Evolutionary conservation across 768 basidiomycete genomes (phyloP), one percentile per base, ranked within the genome.

Genomic region (Kwoniella botswanensis): DNA sequence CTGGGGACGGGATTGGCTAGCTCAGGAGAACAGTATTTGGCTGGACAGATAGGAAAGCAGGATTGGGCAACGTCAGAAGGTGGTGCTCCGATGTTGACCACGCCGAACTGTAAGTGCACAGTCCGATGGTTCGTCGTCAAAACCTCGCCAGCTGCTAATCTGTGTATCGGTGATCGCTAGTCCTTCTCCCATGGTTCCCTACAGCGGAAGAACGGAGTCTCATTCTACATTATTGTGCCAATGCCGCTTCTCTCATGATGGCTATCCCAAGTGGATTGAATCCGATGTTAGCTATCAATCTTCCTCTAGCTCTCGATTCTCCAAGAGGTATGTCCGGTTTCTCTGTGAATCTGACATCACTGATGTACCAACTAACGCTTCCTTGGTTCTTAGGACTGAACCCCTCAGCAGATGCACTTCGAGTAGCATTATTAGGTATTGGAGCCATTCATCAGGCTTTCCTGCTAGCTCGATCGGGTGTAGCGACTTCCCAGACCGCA

Each of bases 221-320:
- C 2, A 83, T 83, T 57, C 67, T 83, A 17, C 82, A 83, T 66
- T 83, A 81, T 82, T 86, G 84, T 78, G 84, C 86, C 82, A 86
- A 84, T 79, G 84, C 85, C 55, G 84, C 86, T 69, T 85, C 85
- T 75, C 82, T 86, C 67, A 85, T 86, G 81, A 86, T 88, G 86
- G 84, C 84, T 74, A 78, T 85, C 59, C 85, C 85, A 58, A 71
- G 73, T 44, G 76, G 84, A 79, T 82, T 87, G 79, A 87, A 86
- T 76, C 83, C 84, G 24, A 80, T 87, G 77, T 76, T 86, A 60
- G 82, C 83, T 67, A 84, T 85, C 74, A 85, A 86, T 74, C 76
- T 86, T 35, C 84, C 85, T 35, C 83, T 86, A 72, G 83, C 86
- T 26, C 79, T 87, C 71, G 84, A 85, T 72, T 82, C 82, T 44